These are phyloP conservation scores for Raddia guianensis DNA, from an alignment of 176 grass and related monocot genomes.

Conservation along the genomic window DNA sequence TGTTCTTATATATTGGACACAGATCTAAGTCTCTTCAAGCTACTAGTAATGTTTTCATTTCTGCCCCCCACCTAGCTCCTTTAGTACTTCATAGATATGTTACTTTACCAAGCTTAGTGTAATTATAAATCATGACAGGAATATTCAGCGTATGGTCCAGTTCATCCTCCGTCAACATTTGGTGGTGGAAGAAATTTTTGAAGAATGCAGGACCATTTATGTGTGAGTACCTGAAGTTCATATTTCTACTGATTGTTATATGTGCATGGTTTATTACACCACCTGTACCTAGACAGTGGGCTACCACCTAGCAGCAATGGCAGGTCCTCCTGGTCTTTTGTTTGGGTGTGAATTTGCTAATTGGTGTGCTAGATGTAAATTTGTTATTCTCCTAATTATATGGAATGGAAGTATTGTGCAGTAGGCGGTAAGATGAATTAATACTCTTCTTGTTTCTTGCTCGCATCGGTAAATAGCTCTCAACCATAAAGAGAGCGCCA, in stretches of 20 bases:
- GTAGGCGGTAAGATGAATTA: constrained; percentile 1
- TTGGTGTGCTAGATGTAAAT: constrained; percentile 35
- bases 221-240: constrained; percentile 39
- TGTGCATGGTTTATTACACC: constrained; percentile 27
- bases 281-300: background rate
- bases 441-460: background rate
- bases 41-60: constrained; percentile 21
- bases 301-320: constrained; percentile 18
- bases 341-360: constrained; percentile 14
- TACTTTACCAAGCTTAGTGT: background rate
- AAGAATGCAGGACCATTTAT: constrained; percentile 38
- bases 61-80: background rate
- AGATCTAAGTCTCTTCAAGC: background rate
- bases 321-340: background rate
- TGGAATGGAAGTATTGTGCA: constrained; percentile 3
- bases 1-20: background rate
- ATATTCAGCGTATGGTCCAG: constrained; percentile 40
- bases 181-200: constrained; percentile 49
- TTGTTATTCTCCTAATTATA: constrained; percentile 16
- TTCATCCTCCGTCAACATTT: constrained; percentile 47
- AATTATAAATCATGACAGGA: constrained; percentile 37
- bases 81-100: background rate
- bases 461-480: background rate
- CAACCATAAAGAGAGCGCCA: background rate
- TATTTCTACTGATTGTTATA: constrained; percentile 40